phyloP scores from a whole-genome alignment of 2,329 filamentous ascomycete genomes.

The Penicillium sp. region DNA sequence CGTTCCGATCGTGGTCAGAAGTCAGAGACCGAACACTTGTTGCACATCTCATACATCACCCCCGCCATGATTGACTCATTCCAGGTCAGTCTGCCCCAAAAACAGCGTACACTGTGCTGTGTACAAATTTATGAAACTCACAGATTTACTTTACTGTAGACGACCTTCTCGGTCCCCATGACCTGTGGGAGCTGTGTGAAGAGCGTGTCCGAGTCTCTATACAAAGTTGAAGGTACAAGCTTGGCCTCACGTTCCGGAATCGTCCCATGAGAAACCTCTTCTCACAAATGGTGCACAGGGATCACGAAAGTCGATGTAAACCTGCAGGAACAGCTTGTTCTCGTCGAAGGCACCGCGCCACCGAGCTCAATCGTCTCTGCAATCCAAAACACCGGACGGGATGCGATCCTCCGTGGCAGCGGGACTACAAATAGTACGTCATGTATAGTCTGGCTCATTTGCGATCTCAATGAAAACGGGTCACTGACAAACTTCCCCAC shows the following conservation, averaged over 20 bases:
- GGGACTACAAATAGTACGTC: slow-evolving; percentile 70
- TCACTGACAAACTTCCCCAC: background rate
- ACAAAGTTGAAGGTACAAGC: slow-evolving; percentile 59
- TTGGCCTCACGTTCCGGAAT: background rate
- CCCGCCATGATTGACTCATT: slow-evolving; percentile 42
- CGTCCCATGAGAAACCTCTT: background rate
- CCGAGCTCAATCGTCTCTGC: slow-evolving; percentile 84
- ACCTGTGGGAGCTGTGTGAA: slow-evolving; percentile 86
- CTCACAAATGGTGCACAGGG: slow-evolving; percentile 43
- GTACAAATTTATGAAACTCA: background rate
- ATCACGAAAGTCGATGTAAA: slow-evolving; percentile 78
- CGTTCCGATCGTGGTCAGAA: too few species aligned
- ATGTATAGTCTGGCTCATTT: slow-evolving; percentile 9
- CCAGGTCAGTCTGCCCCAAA: slow-evolving; percentile 31
- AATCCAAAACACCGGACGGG: slow-evolving; percentile 82
- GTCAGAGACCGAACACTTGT: too few species aligned
- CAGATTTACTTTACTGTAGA: slow-evolving; percentile 48
- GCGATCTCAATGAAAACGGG: background rate
- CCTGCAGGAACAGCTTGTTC: slow-evolving; percentile 74
- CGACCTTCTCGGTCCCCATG: slow-evolving; percentile 90
- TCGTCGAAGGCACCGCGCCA: slow-evolving; percentile 79
- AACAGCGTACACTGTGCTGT: background rate
- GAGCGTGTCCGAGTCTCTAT: slow-evolving; percentile 72
- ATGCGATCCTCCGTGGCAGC: slow-evolving; percentile 88
- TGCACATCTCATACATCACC: slow-evolving; percentile 1